Conservation (phyloP, 179 eudicot species). For the Pouteria campechiana region DNA sequence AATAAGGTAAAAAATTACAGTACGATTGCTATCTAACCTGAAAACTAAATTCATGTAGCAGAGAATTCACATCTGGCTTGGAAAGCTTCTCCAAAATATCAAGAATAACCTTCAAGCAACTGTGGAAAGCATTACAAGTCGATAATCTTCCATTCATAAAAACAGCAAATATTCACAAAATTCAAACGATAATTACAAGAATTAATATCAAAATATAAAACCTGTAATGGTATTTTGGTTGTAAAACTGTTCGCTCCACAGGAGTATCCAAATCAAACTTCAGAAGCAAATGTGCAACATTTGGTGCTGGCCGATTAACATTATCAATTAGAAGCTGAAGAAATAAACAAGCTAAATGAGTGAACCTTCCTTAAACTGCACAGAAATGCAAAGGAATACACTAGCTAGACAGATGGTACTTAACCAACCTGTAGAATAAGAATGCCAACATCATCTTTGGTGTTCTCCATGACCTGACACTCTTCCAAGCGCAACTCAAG, state of each 20-base stretch:
- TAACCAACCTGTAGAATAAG: constrained; percentile 75
- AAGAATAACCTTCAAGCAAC: constrained; percentile 94
- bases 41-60: constrained; percentile 96
- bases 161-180: neutral
- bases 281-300: constrained; percentile 80
- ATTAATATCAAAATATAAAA: constrained; percentile 2
- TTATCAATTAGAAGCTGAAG: constrained; percentile 90
- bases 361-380: neutral
- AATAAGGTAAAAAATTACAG: neutral
- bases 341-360: neutral
- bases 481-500: constrained; percentile 87
- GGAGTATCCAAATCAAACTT: constrained; percentile 81
- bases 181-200: neutral
- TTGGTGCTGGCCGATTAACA: constrained; percentile 84
- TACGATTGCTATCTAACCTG: constrained; percentile 35
- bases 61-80: constrained; percentile 66
- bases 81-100: constrained; percentile 77
- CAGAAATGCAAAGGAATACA: neutral
- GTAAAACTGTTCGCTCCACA: constrained; percentile 73
- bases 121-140: constrained; percentile 16
- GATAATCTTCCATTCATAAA: too few relatives aligned
- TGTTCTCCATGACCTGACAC: constrained; percentile 63
- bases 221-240: constrained; percentile 96
- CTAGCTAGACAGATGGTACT: neutral
- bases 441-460: constrained; percentile 80